Base-by-base conservation (phyloP, 768 basidiomycete species). In the Boletus reticulatus region DNA sequence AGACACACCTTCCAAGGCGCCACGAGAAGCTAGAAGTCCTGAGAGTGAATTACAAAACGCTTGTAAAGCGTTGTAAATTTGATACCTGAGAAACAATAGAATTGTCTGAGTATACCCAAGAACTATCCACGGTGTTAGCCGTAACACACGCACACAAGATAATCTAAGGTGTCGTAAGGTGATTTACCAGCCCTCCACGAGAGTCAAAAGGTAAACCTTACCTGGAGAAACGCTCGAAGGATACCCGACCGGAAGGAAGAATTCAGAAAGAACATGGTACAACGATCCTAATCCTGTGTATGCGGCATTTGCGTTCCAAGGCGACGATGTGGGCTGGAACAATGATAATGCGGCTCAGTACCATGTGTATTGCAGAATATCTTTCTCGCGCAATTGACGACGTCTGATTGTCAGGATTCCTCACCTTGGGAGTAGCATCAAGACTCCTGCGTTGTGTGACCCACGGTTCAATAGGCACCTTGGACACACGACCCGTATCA, bases 21-120 rank as follows among this genome's bases (percentile, higher is more conserved):
- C 86, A 59, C 87, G 75, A 8, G 86, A 87, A 1, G 87, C 83
- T 19, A 88, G 62, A 27, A 88, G 71, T 0, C 83, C 76, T 0
- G 85, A 81, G 3, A 88, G 69, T 0, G 87, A 85, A 62, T 82
- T 88, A 63, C 84, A 88, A 59, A 87, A 88, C 4, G 85, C 84
- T 67, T 88, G 87, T 5, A 85, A 52, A 0, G 83, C 83, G 58
- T 88, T 88, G 60, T 81, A 77, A 14, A 84, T 71, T 64, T 88
- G 86, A 61, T 86, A 88, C 56, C 85, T 88, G 61, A 43, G 48
- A 58, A 19, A 31, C 13, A 14, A 43, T 7, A 17, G n/a, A n/a
- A 20, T 12, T 11, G n/a, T 16, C 36, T 52, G 31, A 56, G 64
- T 53, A 43, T 44, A 57, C 48, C 34, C 50, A 22, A 24, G 27